Evolutionary conservation across 2,329 filamentous ascomycete species (phyloP).

Genomic region (Microascus cirrosus): DNA sequence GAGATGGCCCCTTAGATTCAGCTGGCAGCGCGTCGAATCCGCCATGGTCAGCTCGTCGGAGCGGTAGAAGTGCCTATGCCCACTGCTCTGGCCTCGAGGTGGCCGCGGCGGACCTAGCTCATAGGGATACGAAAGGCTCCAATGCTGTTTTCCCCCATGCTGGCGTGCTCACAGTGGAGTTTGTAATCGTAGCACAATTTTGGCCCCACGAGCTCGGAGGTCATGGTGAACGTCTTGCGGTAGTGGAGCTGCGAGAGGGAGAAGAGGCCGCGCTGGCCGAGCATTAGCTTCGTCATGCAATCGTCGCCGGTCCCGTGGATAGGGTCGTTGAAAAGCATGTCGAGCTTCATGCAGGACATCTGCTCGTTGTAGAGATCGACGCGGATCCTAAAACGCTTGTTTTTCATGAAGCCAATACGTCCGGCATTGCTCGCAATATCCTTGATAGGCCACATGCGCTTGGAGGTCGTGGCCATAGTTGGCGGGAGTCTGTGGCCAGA

Average conservation of each 20-base stretch:
- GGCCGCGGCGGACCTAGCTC: slow-evolving; percentile 37
- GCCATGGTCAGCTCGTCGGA: slow-evolving; percentile 47
- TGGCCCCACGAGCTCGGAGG: slow-evolving; percentile 41
- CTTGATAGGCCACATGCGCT: slow-evolving; percentile 65
- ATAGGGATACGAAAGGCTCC: slow-evolving; percentile 39
- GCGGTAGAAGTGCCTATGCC: slow-evolving; percentile 33
- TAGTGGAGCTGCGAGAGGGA: slow-evolving; percentile 50
- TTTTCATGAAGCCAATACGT: slow-evolving; percentile 43
- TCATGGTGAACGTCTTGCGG: slow-evolving; percentile 35
- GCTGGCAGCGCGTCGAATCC: slow-evolving; percentile 40
- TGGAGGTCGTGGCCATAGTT: slow-evolving; percentile 32
- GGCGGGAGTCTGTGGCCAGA: slow-evolving; percentile 45
- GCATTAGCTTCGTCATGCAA: slow-evolving; percentile 42
- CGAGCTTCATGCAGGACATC: slow-evolving; percentile 60
- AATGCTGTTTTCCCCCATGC: slow-evolving; percentile 11
- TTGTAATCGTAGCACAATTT: slow-evolving; percentile 46
- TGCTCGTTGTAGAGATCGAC: slow-evolving; percentile 49
- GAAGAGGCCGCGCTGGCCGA: slow-evolving; percentile 45
- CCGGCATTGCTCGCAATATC: slow-evolving; percentile 48
- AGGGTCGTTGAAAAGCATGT: slow-evolving; percentile 58
- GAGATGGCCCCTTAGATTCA: slow-evolving; percentile 42
- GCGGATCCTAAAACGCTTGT: slow-evolving; percentile 42
- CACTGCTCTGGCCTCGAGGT: slow-evolving; percentile 45
- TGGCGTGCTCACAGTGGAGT: slow-evolving; percentile 18
- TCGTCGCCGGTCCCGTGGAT: slow-evolving; percentile 37